Percentiles rank a stretch among this genome's conserved stretches.
Evolutionary conservation across 225 moss, liverwort and hornwort species (phyloP).

Genomic region (Physcomitrellopsis africana): DNA sequence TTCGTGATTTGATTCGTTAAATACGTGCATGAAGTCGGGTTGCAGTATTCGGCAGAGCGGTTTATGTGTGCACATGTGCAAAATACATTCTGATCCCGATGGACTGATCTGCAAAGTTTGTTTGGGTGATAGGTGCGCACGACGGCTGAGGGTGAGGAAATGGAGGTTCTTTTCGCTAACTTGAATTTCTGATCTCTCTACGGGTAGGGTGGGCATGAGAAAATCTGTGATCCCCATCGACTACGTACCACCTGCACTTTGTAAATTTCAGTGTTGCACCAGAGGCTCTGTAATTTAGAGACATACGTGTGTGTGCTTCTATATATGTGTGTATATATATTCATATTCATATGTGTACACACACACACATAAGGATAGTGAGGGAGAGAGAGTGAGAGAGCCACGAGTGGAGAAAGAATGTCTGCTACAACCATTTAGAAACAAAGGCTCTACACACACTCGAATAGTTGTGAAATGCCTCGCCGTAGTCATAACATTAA

Average conservation of each 20-base stretch:
- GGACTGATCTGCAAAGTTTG: neutral
- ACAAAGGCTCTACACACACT: too few species aligned
- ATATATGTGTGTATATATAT: too few species aligned
- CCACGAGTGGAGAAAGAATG: too few species aligned
- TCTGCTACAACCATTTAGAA: too few species aligned
- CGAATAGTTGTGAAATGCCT: too few species aligned
- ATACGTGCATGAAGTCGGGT: neutral
- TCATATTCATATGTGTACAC: too few species aligned
- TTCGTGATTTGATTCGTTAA: neutral
- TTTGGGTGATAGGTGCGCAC: slow-evolving; percentile 47
- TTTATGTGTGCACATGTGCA: slow-evolving; percentile 2
- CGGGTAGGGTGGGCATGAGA: neutral
- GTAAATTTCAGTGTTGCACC: slow-evolving; percentile 22
- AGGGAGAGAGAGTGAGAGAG: too few species aligned
- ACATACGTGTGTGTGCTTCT: too few species aligned
- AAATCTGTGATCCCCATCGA: neutral
- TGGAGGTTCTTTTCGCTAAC: slow-evolving; percentile 48
- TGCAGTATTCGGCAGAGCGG: neutral
- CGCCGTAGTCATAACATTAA: too few species aligned
- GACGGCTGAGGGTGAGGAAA: slow-evolving; percentile 22
- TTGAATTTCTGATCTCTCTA: slow-evolving; percentile 27
- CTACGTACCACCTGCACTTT: neutral
- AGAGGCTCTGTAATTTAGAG: neutral
- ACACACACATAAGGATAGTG: too few species aligned
- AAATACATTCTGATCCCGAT: neutral